A percentile compares a stretch with the other conserved stretches of the same genome.
phyloP scores from a whole-genome alignment of 2,329 filamentous ascomycete genomes.

The Domatiomyces catenatus region DNA sequence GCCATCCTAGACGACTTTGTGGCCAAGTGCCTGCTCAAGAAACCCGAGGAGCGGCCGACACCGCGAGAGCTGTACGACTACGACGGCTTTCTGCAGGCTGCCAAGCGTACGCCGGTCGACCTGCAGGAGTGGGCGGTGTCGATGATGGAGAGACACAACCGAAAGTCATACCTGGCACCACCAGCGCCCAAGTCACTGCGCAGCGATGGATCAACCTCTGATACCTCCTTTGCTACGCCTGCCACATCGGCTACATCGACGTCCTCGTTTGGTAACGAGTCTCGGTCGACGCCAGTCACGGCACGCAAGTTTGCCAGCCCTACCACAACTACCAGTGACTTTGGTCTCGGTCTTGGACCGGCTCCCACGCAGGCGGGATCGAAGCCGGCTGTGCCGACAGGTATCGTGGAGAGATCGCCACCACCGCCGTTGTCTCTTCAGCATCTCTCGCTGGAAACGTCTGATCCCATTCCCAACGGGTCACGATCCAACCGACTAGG shows the following conservation, averaged over 20 bases:
- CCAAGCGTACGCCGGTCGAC: constrained; percentile 90
- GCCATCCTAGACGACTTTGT: constrained; percentile 93
- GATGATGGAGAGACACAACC: constrained; percentile 88
- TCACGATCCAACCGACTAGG: constrained; percentile 10
- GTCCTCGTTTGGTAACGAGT: constrained; percentile 26
- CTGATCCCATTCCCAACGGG: constrained; percentile 20
- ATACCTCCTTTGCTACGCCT: constrained; percentile 18
- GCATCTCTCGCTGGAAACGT: constrained; percentile 29
- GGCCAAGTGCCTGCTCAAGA: constrained; percentile 84
- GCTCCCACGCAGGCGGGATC: neutral
- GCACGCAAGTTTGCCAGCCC: constrained; percentile 37
- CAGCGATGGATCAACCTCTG: constrained; percentile 29
- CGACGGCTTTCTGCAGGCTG: constrained; percentile 88
- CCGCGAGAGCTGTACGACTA: constrained; percentile 86
- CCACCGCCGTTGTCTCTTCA: constrained; percentile 27
- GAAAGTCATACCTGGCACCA: constrained; percentile 81
- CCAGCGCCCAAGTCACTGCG: constrained; percentile 65
- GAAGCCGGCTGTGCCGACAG: constrained; percentile 7
- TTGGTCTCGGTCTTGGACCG: neutral
- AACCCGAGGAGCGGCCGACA: constrained; percentile 74
- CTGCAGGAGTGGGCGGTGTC: constrained; percentile 84
- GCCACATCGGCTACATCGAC: constrained; percentile 9
- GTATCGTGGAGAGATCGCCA: constrained; percentile 19
- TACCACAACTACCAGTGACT: constrained; percentile 52
- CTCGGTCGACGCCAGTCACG: constrained; percentile 12